phyloP scores from a whole-genome alignment of 1,284 basidiomycete species.

The Tilletiopsis washingtonensis region DNA sequence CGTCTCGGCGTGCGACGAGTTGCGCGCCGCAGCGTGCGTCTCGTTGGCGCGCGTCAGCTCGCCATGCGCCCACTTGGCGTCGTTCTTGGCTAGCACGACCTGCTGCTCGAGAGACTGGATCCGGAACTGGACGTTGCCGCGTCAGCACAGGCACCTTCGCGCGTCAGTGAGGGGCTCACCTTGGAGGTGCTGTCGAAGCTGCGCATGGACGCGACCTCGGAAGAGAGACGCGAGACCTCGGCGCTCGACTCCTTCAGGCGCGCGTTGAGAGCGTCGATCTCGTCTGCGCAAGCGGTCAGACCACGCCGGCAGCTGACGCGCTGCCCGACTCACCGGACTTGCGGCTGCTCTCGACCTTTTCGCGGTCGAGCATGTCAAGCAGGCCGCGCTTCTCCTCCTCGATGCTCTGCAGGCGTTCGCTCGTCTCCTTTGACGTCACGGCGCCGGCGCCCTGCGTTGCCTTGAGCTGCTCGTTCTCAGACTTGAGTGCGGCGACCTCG shows the following conservation, averaged over 20 bases:
- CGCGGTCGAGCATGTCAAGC: conserved; percentile 37
- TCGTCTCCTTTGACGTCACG: conserved; percentile 17
- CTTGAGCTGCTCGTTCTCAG: conserved; percentile 22
- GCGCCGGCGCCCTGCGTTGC: conserved; percentile 21
- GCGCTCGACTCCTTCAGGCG: conserved; percentile 28
- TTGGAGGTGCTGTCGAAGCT: conserved; percentile 30
- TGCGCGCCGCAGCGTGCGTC: conserved; percentile 18
- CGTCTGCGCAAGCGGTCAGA: conserved; percentile 10
- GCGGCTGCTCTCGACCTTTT: conserved; percentile 32
- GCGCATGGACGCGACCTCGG: conserved; percentile 29
- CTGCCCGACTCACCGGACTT: conserved; percentile 20
- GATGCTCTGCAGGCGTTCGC: conserved; percentile 19
- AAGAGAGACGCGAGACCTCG: conserved; percentile 26
- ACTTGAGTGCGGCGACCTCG: conserved; percentile 14
- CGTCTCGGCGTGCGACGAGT: conserved; percentile 15
- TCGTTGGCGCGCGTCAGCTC: conserved; percentile 35
- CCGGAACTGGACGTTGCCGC: conserved; percentile 71
- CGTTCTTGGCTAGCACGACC: conserved; percentile 62
- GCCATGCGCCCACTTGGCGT: conserved; percentile 56
- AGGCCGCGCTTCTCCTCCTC: conserved; percentile 43
- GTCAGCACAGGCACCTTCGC: not conserved
- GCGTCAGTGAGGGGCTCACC: conserved; percentile 10
- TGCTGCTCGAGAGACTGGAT: conserved; percentile 70
- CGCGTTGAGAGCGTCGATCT: conserved; percentile 23
- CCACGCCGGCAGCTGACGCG: too few relatives aligned